Percentiles rank a stretch among this genome's conserved stretches.
phyloP scores from a whole-genome alignment of 352 stramenopile species.

The Globisporangium apiculatum region DNA sequence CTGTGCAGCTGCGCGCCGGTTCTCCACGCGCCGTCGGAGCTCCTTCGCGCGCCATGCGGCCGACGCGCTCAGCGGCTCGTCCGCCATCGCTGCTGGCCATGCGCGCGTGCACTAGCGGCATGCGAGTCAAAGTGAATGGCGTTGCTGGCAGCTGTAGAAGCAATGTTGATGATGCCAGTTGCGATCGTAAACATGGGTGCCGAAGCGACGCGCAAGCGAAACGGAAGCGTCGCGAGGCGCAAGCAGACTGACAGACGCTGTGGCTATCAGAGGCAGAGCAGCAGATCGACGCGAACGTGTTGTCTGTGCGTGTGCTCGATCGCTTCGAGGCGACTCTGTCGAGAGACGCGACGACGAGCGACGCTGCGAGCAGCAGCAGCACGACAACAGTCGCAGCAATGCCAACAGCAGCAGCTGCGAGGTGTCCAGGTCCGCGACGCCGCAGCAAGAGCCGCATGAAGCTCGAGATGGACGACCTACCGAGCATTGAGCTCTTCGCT shows the following conservation, averaged over 20 bases:
- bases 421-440: conserved; percentile 10
- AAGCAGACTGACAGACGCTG: neutral
- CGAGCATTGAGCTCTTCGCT: neutral
- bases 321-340: neutral
- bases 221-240: neutral
- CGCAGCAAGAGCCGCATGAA: conserved; percentile 13
- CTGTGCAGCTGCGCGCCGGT: conserved; percentile 20
- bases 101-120: neutral
- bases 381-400: conserved; percentile 2
- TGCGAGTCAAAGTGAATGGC: neutral
- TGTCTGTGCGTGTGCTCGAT: too few relatives aligned
- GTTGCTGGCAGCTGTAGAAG: too few relatives aligned
- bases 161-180: too few relatives aligned
- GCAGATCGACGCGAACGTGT: too few relatives aligned
- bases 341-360: neutral
- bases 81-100: neutral
- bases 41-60: conserved; percentile 34
- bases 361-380: neutral
- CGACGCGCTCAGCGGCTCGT: neutral
- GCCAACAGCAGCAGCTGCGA: neutral
- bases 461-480: conserved; percentile 16
- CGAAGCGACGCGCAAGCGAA: conserved; percentile 1
- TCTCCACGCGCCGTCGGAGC: conserved; percentile 38
- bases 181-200: too few relatives aligned
- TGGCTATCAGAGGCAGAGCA: neutral